A percentile compares a stretch with the other conserved stretches of the same genome.
phyloP scores from a whole-genome alignment of 305 asterid genomes.

The Fraxinus latifolia region DNA sequence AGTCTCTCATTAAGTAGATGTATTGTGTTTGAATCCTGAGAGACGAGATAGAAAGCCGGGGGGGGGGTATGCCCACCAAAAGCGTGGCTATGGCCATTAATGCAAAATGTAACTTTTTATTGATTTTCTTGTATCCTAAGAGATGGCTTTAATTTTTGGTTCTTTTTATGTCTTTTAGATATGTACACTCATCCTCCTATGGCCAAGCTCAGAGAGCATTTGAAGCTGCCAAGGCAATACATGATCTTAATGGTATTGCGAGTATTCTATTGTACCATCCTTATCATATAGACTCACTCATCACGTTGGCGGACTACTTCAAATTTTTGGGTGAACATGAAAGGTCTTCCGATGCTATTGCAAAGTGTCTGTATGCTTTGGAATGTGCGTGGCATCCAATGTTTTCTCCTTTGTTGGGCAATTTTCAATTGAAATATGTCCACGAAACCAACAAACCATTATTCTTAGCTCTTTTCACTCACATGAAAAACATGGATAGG shows the following conservation, averaged over 20 bases:
- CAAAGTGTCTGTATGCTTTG: constrained; percentile 76
- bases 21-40: not conserved
- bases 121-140: constrained; percentile 2
- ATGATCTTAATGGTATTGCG: constrained; percentile 85
- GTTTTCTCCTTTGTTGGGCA: constrained; percentile 64
- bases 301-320: constrained; percentile 78
- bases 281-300: constrained; percentile 81
- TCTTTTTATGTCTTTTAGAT: constrained; percentile 41
- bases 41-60: not conserved
- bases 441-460: constrained; percentile 77
- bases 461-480: constrained; percentile 66
- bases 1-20: not conserved
- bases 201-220: constrained; percentile 80
- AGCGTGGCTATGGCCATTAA: not conserved
- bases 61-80: not conserved
- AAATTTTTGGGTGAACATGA: constrained; percentile 88
- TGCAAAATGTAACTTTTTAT: constrained; percentile 8
- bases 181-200: constrained; percentile 68
- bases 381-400: constrained; percentile 97
- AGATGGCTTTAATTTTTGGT: constrained; percentile 15
- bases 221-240: constrained; percentile 84
- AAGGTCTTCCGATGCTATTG: constrained; percentile 79
- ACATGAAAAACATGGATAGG: constrained; percentile 93
- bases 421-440: constrained; percentile 63
- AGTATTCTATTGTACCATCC: constrained; percentile 72